These are phyloP conservation scores for Pseudopyrenochaeta lycopersici DNA, from an alignment of 2,329 filamentous ascomycete species.

Conservation along the genomic window DNA sequence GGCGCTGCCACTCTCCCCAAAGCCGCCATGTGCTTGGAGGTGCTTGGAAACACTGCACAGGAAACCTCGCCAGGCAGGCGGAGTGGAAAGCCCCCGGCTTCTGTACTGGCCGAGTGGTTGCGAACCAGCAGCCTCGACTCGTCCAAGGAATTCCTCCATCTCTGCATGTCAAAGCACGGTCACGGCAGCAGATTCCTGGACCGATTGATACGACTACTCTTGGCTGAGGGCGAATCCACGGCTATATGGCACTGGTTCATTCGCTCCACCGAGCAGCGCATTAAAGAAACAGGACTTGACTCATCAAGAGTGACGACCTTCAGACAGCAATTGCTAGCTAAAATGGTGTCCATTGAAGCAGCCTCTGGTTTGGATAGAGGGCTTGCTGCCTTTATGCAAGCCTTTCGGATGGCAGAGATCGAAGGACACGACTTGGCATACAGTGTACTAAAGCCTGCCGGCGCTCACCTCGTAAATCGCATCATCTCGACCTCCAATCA, in stretches of 20 bases:
- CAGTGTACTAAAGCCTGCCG: slow-evolving; percentile 28
- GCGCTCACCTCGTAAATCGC: slow-evolving; percentile 33
- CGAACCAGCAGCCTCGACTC: slow-evolving; percentile 37
- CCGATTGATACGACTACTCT: slow-evolving; percentile 30
- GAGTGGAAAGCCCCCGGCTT: slow-evolving; percentile 21
- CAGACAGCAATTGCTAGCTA: slow-evolving; percentile 29
- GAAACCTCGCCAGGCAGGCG: slow-evolving; percentile 5
- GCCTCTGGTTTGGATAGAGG: slow-evolving; percentile 22
- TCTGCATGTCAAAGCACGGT: slow-evolving; percentile 13
- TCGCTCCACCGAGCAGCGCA: slow-evolving; percentile 21
- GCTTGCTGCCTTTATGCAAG: slow-evolving; percentile 36
- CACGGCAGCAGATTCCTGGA: slow-evolving; percentile 20
- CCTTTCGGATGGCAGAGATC: slow-evolving; percentile 23
- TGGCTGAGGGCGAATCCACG: slow-evolving; percentile 29
- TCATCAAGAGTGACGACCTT: slow-evolving; percentile 22
- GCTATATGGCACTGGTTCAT: slow-evolving; percentile 44
- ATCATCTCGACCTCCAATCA: slow-evolving; percentile 23
- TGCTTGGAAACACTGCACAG: slow-evolving; percentile 31
- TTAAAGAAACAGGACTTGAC: slow-evolving; percentile 26
- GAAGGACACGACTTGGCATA: slow-evolving; percentile 15
- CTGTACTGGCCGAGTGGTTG: slow-evolving; percentile 40
- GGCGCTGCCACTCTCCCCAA: slow-evolving; percentile 51
- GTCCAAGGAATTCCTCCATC: slow-evolving; percentile 37
- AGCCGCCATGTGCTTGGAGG: slow-evolving; percentile 49
- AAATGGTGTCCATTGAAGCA: slow-evolving; percentile 29